Evolutionary conservation across 306 rosid genomes (phyloP), one percentile per base, ranked within the genome.

Genomic region (Astragalus glycyphyllos): DNA sequence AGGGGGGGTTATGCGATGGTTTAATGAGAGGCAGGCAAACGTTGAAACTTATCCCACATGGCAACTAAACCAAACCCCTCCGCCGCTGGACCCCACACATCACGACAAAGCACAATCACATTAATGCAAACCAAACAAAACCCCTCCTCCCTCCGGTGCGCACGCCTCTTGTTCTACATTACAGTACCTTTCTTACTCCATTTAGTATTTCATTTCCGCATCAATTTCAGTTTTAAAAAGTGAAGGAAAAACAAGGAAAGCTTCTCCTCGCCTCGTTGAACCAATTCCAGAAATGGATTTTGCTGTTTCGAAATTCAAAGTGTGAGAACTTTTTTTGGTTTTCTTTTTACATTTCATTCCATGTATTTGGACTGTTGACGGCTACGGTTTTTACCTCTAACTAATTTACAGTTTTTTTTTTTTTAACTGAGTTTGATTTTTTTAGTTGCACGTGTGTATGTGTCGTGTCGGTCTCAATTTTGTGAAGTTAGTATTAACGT

Each of bases 261-360:
- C 26, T 77, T 71, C 61, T 75, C 17, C 5, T 73, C 58, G 23
- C 23, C 2, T 20, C 38, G 41, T 37, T 15, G 74, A n/a, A n/a
- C n/a, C n/a, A n/a, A 65, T 75, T 75, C 79, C 57, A 65, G 73
- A 49, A 4, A 88, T 82, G 91, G 86, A 65, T 45, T 54, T 69
- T 70, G 65, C 76, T 81, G 83, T 47, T 76, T 68, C 79, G 76
- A 73, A 73, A 83, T 65, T 66, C 80, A 40, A 77, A 86, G 86
- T 92, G 93, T 84, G 59, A n/a, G n/a, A 65, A 40, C 65, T 89
- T 73, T 69, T 69, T 47, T 13, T 10, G n/a, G 0, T 40, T 16
- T 44, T 32, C 5, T 14, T 67, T 67, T 3, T 4, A 38, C 62
- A 15, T 16, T 65, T 12, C 20, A 5, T 13, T 54, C 7, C 58